phyloP scores from a whole-genome alignment of 2,329 filamentous ascomycete species.

The Ceratocystis variospora region DNA sequence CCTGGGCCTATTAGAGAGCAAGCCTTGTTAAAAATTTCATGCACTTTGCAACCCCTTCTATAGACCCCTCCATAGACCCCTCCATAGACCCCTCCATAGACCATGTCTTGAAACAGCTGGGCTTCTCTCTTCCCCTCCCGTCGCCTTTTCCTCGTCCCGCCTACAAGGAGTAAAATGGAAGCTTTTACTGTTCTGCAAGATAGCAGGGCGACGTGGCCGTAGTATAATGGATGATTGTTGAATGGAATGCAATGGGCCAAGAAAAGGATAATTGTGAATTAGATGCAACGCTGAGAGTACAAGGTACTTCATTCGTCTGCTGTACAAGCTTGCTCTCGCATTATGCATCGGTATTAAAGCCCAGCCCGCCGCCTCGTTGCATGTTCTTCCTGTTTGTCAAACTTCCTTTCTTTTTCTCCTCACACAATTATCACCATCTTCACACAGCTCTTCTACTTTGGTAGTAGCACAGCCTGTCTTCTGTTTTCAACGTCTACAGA shows the following conservation, averaged over 20 bases:
- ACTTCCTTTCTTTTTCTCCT: constrained; percentile 8
- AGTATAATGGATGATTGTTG: not conserved
- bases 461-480: constrained; percentile 3
- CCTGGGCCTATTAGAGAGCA: constrained; percentile 16
- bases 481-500: constrained; percentile 1
- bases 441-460: constrained; percentile 5
- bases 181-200: not conserved
- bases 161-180: not conserved
- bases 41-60: constrained; percentile 11
- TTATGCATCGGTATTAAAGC: not conserved
- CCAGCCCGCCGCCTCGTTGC: not conserved
- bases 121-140: no score
- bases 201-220: constrained; percentile 5
- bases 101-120: constrained; percentile 5
- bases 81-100: not conserved
- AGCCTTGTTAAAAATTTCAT: constrained; percentile 15
- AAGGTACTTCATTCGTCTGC: constrained; percentile 5
- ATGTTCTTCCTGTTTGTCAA: constrained; percentile 2
- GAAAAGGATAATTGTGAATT: not conserved
- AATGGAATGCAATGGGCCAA: not conserved
- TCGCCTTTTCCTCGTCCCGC: not conserved
- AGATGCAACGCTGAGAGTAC: constrained; percentile 1
- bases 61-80: no score
- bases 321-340: not conserved
- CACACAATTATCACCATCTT: constrained; percentile 4